phyloP scores from a whole-genome alignment of 192 early-diverging fungal species.

The Mortierella antarctica region DNA sequence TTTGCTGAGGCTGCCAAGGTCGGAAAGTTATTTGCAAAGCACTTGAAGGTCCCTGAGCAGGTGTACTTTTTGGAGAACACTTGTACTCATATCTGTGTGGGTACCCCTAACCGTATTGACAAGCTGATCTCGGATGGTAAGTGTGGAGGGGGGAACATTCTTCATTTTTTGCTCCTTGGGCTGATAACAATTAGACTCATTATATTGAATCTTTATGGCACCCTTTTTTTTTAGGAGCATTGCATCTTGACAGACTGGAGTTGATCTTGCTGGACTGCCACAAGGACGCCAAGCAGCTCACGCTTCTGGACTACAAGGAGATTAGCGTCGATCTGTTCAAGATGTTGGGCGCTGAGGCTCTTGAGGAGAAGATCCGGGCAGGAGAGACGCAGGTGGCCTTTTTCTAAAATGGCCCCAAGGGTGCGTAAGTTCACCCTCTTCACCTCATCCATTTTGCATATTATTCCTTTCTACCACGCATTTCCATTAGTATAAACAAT shows the following conservation, averaged over 20 bases:
- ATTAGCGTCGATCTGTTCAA: constrained; percentile 65
- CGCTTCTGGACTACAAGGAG: constrained; percentile 70
- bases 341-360: constrained; percentile 53
- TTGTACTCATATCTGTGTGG: constrained; percentile 71
- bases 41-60: constrained; percentile 82
- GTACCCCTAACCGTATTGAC: constrained; percentile 73
- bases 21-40: constrained; percentile 82
- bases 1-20: constrained; percentile 66
- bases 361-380: constrained; percentile 24
- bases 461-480: background rate
- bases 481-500: background rate
- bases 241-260: constrained; percentile 70
- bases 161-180: background rate
- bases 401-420: constrained; percentile 10
- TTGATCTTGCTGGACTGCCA: constrained; percentile 69
- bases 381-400: constrained; percentile 40
- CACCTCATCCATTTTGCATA: background rate
- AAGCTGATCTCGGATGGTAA: constrained; percentile 68
- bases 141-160: background rate
- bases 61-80: constrained; percentile 61
- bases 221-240: constrained; percentile 50
- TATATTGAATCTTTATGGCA: background rate
- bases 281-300: constrained; percentile 67
- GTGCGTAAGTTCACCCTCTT: background rate
- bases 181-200: background rate